Percentiles rank a stretch among this genome's conserved stretches.
Conservation (phyloP, 1,284 basidiomycete genomes). For the Ustilago shanxiensis region DNA sequence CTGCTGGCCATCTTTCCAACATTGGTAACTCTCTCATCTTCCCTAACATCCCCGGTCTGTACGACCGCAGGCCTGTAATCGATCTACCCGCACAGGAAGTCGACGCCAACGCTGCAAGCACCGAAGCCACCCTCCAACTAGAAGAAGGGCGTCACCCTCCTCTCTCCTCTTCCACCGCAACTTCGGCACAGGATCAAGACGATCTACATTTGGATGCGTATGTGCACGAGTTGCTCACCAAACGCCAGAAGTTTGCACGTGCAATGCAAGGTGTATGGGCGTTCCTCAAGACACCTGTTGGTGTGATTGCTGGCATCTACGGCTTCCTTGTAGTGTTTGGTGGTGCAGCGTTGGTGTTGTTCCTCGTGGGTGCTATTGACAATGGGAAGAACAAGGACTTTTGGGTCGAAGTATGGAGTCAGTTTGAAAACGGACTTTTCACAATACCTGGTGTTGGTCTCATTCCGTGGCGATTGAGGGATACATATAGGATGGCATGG, state of each 20-base stretch:
- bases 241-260: constrained; percentile 72
- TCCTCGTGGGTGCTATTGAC: constrained; percentile 45
- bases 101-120: constrained; percentile 15
- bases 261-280: constrained; percentile 82
- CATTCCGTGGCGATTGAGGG: constrained; percentile 80
- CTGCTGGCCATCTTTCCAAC: constrained; percentile 79
- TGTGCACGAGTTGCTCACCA: constrained; percentile 46
- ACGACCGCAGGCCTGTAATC: constrained; percentile 78
- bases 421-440: constrained; percentile 83
- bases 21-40: constrained; percentile 82
- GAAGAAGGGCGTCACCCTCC: constrained; percentile 28
- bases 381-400: constrained; percentile 49
- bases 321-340: constrained; percentile 74
- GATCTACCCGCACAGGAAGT: constrained; percentile 71
- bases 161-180: not conserved
- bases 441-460: constrained; percentile 77
- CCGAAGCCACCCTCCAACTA: constrained; percentile 33
- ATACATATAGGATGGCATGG: constrained; percentile 79
- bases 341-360: constrained; percentile 51
- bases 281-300: constrained; percentile 82
- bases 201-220: constrained; percentile 50
- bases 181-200: constrained; percentile 15
- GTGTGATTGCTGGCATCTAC: constrained; percentile 81
- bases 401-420: constrained; percentile 83
- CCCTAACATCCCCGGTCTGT: constrained; percentile 74